A percentile compares a stretch with the other conserved stretches of the same genome.
Evolutionary conservation across 768 basidiomycete species (phyloP).

Genomic region (Fomitopsis serialis): DNA sequence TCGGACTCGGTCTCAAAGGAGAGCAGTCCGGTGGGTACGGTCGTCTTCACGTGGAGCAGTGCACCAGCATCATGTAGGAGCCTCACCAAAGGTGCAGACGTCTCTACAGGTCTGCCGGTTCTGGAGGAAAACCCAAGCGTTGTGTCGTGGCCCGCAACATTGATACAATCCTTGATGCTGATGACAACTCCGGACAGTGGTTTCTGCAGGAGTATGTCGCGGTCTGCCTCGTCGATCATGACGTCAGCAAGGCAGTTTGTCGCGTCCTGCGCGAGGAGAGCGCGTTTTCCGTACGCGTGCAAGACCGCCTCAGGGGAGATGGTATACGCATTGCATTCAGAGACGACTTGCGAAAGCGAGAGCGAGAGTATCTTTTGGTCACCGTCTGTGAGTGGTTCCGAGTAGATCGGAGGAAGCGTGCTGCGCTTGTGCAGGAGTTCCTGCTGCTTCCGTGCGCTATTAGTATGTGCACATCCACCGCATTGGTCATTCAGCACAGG

Average conservation of each 20-base stretch:
- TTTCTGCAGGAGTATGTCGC: slow-evolving; percentile 1
- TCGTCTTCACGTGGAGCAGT: slow-evolving; percentile 36
- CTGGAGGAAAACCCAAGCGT: slow-evolving; percentile 38
- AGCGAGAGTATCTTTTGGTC: slow-evolving; percentile 32
- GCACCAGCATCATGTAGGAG: slow-evolving; percentile 39
- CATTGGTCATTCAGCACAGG: background rate
- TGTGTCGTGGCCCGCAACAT: slow-evolving; percentile 41
- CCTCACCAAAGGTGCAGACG: slow-evolving; percentile 33
- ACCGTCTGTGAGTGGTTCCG: slow-evolving; percentile 25
- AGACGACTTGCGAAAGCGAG: slow-evolving; percentile 32
- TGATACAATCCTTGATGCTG: slow-evolving; percentile 43
- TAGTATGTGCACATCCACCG: background rate
- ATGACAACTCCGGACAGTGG: slow-evolving; percentile 42
- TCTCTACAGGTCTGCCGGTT: slow-evolving; percentile 28
- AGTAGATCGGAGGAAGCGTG: slow-evolving; percentile 24
- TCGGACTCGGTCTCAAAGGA: slow-evolving; percentile 37
- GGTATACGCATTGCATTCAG: slow-evolving; percentile 22
- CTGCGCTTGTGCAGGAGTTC: slow-evolving; percentile 25
- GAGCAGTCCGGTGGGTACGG: slow-evolving; percentile 37
- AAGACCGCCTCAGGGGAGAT: slow-evolving; percentile 28
- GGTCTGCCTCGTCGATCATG: slow-evolving; percentile 29
- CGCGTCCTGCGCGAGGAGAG: slow-evolving; percentile 32
- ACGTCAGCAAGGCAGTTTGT: slow-evolving; percentile 49
- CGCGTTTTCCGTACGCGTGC: slow-evolving; percentile 35
- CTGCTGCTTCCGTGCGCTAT: slow-evolving; percentile 30